Percentiles rank a stretch among this genome's conserved stretches.
Conservation (phyloP, 2,329 filamentous ascomycete genomes). For the Aspergillus amoenus region DNA sequence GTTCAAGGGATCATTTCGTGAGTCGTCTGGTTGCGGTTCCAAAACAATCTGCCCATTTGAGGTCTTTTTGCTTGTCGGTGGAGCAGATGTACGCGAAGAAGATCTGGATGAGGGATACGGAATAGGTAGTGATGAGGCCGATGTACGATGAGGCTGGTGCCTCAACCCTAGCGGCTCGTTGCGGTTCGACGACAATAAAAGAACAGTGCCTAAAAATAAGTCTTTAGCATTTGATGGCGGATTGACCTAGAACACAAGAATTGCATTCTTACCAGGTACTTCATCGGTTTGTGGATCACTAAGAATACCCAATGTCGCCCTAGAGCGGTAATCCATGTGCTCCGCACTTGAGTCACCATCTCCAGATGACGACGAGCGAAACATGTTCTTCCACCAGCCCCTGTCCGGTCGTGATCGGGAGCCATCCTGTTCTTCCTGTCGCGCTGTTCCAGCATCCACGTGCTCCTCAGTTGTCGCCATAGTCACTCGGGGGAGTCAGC, state of each 20-base stretch:
- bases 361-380: constrained; percentile 13
- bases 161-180: constrained; percentile 63
- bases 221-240: not conserved
- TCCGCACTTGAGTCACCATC: constrained; percentile 13
- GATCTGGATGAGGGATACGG: constrained; percentile 41
- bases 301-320: constrained; percentile 72
- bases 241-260: not conserved
- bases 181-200: constrained; percentile 59
- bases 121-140: constrained; percentile 55
- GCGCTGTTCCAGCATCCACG: not conserved
- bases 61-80: constrained; percentile 66
- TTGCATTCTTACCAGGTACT: constrained; percentile 67
- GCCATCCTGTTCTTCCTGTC: not conserved
- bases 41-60: constrained; percentile 80
- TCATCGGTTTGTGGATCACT: constrained; percentile 80
- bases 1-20: constrained; percentile 86
- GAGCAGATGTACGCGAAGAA: constrained; percentile 33
- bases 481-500: not conserved
- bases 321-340: constrained; percentile 34
- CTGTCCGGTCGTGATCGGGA: not conserved
- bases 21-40: constrained; percentile 89
- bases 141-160: constrained; percentile 62
- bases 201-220: constrained; percentile 54
- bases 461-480: constrained; percentile 6
- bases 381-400: constrained; percentile 21